Evolutionary conservation across 768 basidiomycete genomes (phyloP).

Genomic region (Mycena floridula): DNA sequence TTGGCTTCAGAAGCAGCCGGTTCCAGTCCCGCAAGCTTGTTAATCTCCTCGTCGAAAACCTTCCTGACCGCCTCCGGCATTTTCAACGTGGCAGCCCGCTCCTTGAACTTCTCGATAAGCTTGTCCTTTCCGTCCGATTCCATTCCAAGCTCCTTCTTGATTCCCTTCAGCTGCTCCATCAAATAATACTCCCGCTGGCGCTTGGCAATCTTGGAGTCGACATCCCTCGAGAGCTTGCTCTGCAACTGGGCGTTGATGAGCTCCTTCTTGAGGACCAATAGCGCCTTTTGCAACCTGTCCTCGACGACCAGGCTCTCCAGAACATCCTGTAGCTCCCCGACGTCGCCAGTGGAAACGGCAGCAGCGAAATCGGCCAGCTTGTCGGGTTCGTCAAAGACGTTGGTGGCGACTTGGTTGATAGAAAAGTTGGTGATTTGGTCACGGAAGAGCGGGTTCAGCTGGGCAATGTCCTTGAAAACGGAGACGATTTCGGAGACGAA

Average conservation of each 20-base stretch:
- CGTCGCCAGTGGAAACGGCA: conserved; percentile 90
- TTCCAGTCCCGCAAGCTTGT: conserved; percentile 84
- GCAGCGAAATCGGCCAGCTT: conserved; percentile 97
- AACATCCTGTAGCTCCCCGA: conserved; percentile 88
- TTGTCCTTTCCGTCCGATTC: conserved; percentile 94
- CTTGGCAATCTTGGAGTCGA: conserved; percentile 92
- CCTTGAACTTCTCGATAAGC: conserved; percentile 86
- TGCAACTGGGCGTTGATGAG: conserved; percentile 95
- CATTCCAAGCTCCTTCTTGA: conserved; percentile 95
- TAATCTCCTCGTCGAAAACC: conserved; percentile 94
- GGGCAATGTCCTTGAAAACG: conserved; percentile 98
- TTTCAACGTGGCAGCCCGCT: conserved; percentile 70
- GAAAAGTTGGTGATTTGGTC: conserved; percentile 97
- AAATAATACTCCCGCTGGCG: conserved; percentile 92
- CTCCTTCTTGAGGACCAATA: conserved; percentile 95
- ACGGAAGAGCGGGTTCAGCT: conserved; percentile 94
- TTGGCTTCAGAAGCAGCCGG: conserved; percentile 90
- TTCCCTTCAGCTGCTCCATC: conserved; percentile 95
- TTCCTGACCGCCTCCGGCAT: conserved; percentile 90
- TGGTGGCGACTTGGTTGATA: conserved; percentile 85
- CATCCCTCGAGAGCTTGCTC: conserved; percentile 86
- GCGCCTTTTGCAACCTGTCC: conserved; percentile 83
- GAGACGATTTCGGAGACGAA: conserved; percentile 96
- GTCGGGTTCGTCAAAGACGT: conserved; percentile 96
- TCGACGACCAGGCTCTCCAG: conserved; percentile 82